These are phyloP conservation scores for Blastocystis hominis DNA, from an alignment of 352 stramenopile genomes.

Conservation along the genomic window DNA sequence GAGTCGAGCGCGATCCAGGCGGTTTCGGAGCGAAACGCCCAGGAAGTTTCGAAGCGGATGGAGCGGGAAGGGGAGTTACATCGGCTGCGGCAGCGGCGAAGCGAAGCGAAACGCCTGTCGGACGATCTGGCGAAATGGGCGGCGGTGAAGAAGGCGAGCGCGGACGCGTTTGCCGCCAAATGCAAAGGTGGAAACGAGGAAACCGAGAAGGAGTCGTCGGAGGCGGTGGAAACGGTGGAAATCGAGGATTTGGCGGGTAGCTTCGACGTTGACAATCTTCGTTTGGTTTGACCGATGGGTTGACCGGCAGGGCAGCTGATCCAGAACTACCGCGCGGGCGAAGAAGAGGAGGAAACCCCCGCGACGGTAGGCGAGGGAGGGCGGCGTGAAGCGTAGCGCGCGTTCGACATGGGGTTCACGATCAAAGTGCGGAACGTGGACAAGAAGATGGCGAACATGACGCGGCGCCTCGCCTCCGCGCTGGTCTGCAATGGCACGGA, in stretches of 20 bases:
- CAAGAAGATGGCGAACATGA: slow-evolving; percentile 52
- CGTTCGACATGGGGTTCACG: background rate
- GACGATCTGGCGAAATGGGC: no score
- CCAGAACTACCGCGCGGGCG: background rate
- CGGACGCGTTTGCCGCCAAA: no score
- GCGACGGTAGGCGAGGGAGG: background rate
- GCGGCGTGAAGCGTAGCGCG: background rate
- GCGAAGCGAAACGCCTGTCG: no score
- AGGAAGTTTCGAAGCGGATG: no score
- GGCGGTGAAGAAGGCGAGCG: no score
- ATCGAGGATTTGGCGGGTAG: background rate
- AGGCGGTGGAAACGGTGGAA: background rate
- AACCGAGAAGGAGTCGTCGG: background rate
- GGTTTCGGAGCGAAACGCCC: no score
- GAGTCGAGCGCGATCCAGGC: background rate
- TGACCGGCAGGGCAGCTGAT: slow-evolving; percentile 6
- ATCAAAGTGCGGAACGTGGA: slow-evolving; percentile 7
- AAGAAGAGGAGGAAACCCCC: background rate
- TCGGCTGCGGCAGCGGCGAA: no score
- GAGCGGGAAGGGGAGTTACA: no score
- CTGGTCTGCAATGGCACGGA: background rate
- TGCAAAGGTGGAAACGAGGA: no score
- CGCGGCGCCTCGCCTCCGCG: background rate
- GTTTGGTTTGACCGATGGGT: background rate
- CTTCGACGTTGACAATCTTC: background rate